Conservation (phyloP, 331 rosid species). For the Stylosanthes scabra region DNA sequence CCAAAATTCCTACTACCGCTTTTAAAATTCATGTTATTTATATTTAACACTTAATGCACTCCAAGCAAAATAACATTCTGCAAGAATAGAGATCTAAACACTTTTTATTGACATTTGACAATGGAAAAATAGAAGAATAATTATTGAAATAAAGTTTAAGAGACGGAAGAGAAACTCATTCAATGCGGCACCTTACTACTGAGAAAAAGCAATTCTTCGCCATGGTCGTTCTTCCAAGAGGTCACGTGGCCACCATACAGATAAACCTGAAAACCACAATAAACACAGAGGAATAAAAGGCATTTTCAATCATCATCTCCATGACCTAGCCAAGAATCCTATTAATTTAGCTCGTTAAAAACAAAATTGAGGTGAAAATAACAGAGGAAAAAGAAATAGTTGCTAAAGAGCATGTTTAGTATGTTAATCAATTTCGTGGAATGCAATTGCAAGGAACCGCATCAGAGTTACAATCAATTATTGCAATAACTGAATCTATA, state of each 20-base stretch:
- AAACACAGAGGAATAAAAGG: conserved; percentile 15
- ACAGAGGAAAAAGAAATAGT: too few species aligned
- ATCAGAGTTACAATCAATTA: neutral
- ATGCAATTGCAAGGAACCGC: neutral
- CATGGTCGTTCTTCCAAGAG: conserved; percentile 96
- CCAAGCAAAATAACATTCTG: neutral
- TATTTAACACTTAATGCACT: conserved; percentile 23
- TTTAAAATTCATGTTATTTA: neutral
- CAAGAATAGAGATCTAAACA: conserved; percentile 19
- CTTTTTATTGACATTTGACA: neutral
- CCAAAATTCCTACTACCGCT: conserved; percentile 7
- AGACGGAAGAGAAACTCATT: conserved; percentile 8
- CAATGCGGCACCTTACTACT: conserved; percentile 74
- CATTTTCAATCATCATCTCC: neutral
- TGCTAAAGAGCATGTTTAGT: neutral
- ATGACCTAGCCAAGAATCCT: conserved; percentile 2
- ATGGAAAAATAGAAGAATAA: conserved; percentile 3
- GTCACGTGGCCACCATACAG: conserved; percentile 95
- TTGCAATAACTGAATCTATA: neutral
- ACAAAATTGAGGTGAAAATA: neutral
- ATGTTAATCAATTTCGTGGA: neutral
- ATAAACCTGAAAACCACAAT: conserved; percentile 65
- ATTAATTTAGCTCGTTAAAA: neutral
- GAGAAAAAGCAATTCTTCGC: conserved; percentile 94
- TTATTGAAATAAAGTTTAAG: neutral